phyloP scores from a whole-genome alignment of 805 yeast species.

The Ogataea nonfermentans region DNA sequence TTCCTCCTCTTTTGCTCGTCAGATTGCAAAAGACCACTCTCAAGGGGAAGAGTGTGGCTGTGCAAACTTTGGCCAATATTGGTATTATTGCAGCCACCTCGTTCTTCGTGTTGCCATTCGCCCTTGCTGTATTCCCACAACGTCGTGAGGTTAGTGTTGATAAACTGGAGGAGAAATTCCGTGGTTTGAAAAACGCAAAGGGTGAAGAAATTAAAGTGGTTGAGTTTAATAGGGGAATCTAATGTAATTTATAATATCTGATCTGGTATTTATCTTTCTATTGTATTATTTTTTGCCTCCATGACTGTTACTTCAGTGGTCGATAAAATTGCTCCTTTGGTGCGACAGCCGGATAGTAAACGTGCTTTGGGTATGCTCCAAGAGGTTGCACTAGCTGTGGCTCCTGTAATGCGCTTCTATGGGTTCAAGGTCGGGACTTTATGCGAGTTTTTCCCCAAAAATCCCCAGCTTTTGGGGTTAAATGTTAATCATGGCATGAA shows the following conservation, averaged over 20 bases:
- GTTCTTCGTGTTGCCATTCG: slow-evolving; percentile 87
- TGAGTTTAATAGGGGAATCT: slow-evolving; percentile 93
- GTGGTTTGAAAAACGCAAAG: slow-evolving; percentile 54
- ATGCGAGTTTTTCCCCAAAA: slow-evolving; percentile 80
- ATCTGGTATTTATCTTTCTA: background rate
- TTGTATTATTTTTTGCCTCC: background rate
- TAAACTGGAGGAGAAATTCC: slow-evolving; percentile 64
- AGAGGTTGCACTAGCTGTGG: slow-evolving; percentile 64
- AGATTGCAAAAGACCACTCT: slow-evolving; percentile 69
- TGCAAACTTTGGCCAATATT: slow-evolving; percentile 71
- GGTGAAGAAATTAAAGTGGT: slow-evolving; percentile 61
- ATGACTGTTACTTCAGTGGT: slow-evolving; percentile 20
- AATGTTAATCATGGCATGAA: slow-evolving; percentile 78
- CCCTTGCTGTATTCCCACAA: slow-evolving; percentile 94
- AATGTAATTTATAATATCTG: slow-evolving; percentile 22
- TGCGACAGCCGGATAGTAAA: slow-evolving; percentile 42
- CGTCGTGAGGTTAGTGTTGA: slow-evolving; percentile 59
- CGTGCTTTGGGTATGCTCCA: slow-evolving; percentile 60
- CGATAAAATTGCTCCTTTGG: slow-evolving; percentile 43
- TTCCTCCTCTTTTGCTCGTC: slow-evolving; percentile 86
- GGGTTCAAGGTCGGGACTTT: slow-evolving; percentile 63
- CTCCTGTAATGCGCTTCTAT: slow-evolving; percentile 73
- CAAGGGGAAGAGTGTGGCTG: slow-evolving; percentile 61
- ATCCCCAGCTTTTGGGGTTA: slow-evolving; percentile 65
- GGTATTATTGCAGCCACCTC: slow-evolving; percentile 86